These are phyloP conservation scores for Pezicula rhizophila DNA, from an alignment of 2,329 filamentous ascomycete species.

Conservation along the genomic window DNA sequence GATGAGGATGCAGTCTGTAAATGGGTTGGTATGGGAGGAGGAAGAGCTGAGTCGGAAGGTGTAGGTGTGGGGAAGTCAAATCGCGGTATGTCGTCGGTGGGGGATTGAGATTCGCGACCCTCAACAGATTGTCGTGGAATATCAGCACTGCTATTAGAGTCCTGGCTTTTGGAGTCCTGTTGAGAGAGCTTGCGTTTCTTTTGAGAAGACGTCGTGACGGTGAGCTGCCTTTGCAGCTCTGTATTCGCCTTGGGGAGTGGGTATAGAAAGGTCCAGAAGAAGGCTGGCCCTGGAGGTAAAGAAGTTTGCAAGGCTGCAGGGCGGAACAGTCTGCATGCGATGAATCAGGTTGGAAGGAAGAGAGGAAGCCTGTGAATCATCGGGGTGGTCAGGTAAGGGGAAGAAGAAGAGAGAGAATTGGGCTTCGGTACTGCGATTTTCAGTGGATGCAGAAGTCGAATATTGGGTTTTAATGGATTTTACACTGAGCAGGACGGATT, in stretches of 20 bases:
- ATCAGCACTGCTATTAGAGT: slow-evolving; percentile 21
- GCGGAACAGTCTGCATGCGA: slow-evolving; percentile 9
- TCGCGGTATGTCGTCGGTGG: slow-evolving; percentile 35
- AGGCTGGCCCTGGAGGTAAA: neutral
- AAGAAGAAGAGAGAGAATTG: too few relatives aligned
- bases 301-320: slow-evolving; percentile 9
- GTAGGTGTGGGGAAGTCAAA: slow-evolving; percentile 25
- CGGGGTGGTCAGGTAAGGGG: neutral
- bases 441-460: too few relatives aligned
- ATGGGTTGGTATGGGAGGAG: slow-evolving; percentile 41
- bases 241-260: slow-evolving; percentile 7
- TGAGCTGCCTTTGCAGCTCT: slow-evolving; percentile 51
- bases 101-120: slow-evolving; percentile 39
- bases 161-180: slow-evolving; percentile 16
- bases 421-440: too few relatives aligned
- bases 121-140: slow-evolving; percentile 25
- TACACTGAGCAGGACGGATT: too few relatives aligned
- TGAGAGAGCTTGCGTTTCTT: slow-evolving; percentile 65
- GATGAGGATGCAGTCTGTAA: slow-evolving; percentile 33
- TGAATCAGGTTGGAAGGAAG: neutral
- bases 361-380: neutral
- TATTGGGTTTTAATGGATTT: too few relatives aligned
- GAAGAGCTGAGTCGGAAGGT: slow-evolving; percentile 33
- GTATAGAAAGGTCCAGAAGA: neutral
- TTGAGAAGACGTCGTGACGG: slow-evolving; percentile 65